Percentiles rank a stretch among this genome's conserved stretches.
These are phyloP conservation scores for Leucaena leucocephala DNA, from an alignment of 306 rosid genomes.

Conservation along the genomic window DNA sequence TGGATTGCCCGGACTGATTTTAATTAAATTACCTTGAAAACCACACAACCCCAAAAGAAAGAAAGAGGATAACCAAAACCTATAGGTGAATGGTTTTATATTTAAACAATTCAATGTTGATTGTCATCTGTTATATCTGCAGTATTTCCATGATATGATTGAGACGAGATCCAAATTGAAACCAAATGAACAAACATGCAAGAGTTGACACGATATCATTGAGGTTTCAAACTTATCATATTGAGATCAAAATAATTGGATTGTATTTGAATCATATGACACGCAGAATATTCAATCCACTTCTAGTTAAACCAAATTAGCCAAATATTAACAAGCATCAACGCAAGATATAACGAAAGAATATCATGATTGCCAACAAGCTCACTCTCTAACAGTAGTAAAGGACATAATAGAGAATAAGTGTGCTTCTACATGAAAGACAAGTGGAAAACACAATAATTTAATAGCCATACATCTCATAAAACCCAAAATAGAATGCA, in stretches of 20 bases:
- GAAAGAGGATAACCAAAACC: neutral
- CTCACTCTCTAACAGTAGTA: neutral
- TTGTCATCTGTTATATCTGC: neutral
- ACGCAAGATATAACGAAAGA: neutral
- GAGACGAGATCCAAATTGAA: neutral
- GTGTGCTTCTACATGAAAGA: slow-evolving; percentile 2
- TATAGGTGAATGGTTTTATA: neutral
- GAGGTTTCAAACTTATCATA: too few species aligned
- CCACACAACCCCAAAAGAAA: neutral
- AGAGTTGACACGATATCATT: slow-evolving; percentile 5
- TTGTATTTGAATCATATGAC: neutral
- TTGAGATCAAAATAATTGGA: neutral
- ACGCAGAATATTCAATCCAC: slow-evolving; percentile 10
- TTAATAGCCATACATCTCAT: neutral
- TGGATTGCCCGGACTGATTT: neutral
- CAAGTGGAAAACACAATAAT: slow-evolving; percentile 1
- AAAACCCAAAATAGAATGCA: neutral
- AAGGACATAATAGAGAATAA: neutral
- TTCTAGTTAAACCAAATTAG: slow-evolving; percentile 2
- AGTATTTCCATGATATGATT: neutral
- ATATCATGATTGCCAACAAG: neutral
- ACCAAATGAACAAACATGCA: neutral
- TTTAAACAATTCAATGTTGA: neutral
- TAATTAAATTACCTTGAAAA: neutral
- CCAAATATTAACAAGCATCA: slow-evolving; percentile 2